A percentile compares a stretch with the other conserved stretches of the same genome.
Conservation (phyloP, 441 rosid genomes). For the Erodium trifolium region DNA sequence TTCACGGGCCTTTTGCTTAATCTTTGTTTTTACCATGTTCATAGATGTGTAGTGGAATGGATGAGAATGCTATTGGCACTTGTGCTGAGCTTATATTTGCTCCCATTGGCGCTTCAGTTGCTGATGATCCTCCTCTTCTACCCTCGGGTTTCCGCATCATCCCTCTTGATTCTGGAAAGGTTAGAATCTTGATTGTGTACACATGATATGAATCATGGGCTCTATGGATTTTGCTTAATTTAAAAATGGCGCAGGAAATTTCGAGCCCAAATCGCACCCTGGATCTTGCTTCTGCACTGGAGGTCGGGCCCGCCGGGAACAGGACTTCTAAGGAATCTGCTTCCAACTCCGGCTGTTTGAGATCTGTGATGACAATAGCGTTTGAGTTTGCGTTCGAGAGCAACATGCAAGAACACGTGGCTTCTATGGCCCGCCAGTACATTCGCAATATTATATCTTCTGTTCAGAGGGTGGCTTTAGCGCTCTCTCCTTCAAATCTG, state of each 20-base stretch:
- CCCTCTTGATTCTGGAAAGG: constrained; percentile 78
- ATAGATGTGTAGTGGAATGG: constrained; percentile 89
- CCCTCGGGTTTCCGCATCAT: constrained; percentile 97
- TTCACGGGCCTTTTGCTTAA: too few species aligned
- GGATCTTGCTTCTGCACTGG: constrained; percentile 89
- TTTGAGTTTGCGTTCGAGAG: constrained; percentile 91
- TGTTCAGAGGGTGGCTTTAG: constrained; percentile 94
- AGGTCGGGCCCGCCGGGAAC: constrained; percentile 34
- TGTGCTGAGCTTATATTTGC: constrained; percentile 93
- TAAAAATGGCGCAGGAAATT: constrained; percentile 51
- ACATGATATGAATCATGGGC: too few species aligned
- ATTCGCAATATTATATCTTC: constrained; percentile 81
- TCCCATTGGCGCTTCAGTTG: constrained; percentile 91
- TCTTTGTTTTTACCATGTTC: not conserved
- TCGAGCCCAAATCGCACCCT: constrained; percentile 56
- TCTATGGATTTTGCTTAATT: too few species aligned
- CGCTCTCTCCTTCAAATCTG: constrained; percentile 78
- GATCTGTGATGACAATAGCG: constrained; percentile 89
- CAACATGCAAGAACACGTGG: constrained; percentile 66
- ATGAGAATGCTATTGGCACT: constrained; percentile 82
- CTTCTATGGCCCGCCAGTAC: constrained; percentile 33
- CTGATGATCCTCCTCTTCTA: constrained; percentile 86
- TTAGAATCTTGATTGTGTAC: constrained; percentile 18
- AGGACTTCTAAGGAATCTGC: constrained; percentile 40
- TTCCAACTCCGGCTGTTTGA: constrained; percentile 33